Percentiles rank a stretch among this genome's conserved stretches.
Evolutionary conservation across 2,329 filamentous ascomycete genomes (phyloP).

Genomic region (Peltaster fructicola): DNA sequence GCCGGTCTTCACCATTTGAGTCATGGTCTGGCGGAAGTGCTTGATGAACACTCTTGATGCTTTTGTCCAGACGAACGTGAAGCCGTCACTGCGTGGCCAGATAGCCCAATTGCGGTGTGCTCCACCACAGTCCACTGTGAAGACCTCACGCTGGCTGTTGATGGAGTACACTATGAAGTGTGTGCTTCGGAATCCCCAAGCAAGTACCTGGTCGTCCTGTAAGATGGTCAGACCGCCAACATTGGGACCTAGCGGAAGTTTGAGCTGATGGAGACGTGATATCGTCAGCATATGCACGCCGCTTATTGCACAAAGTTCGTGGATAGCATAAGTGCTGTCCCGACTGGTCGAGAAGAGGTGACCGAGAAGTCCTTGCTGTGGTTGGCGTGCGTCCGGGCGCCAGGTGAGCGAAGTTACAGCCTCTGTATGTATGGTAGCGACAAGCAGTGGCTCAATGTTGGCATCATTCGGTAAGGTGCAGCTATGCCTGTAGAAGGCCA

Average conservation of each 20-base stretch:
- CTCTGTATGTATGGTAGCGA: too few relatives aligned
- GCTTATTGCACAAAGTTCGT: conserved; percentile 23
- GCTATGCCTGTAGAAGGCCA: too few relatives aligned
- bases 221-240: conserved; percentile 55
- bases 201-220: conserved; percentile 38
- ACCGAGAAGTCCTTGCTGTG: conserved; percentile 9
- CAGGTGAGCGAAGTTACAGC: too few relatives aligned
- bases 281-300: too few relatives aligned
- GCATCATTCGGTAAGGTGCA: too few relatives aligned
- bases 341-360: conserved; percentile 56
- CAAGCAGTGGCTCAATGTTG: too few relatives aligned
- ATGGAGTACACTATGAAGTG: conserved; percentile 72
- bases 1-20: conserved; percentile 26
- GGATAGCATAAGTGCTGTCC: conserved; percentile 60
- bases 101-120: conserved; percentile 63
- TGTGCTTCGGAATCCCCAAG: conserved; percentile 68
- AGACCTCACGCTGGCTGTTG: conserved; percentile 48
- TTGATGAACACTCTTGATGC: conserved; percentile 23
- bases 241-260: conserved; percentile 54
- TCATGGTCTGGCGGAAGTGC: too few relatives aligned
- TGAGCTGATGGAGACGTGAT: conserved; percentile 55
- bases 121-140: conserved; percentile 65
- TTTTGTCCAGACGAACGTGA: conserved; percentile 58
- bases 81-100: conserved; percentile 20
- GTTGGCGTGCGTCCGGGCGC: conserved; percentile 20